Evolutionary conservation across 208 protist species (phyloP), one percentile per base, ranked within the genome.

Genomic region (Vickermania ingenoplastis): DNA sequence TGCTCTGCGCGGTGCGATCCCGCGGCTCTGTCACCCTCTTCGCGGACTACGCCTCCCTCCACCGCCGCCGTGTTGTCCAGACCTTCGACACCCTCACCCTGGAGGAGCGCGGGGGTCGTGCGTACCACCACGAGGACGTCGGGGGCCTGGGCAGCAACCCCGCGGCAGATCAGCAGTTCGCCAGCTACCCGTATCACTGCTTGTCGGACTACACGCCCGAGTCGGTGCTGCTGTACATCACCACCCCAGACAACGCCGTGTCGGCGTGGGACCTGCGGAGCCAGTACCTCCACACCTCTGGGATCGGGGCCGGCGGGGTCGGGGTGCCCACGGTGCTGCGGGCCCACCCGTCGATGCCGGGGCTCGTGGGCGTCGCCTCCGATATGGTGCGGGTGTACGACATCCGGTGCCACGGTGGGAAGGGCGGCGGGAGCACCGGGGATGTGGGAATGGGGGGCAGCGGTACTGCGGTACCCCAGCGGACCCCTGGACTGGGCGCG

Each of bases 1-100:
- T 94, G 36, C 69, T 94, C 25, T 94, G 87, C 57, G 73, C 67
- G 1, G 83, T 94, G 52, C 73, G 73, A 45, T 79, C 76, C 59
- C 79, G 73, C 7, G 87, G 87, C 4, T 67, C 74, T 1, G 83
- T 91, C 4, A 73, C 84, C 61, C 45, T 94, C 1, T 76, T 90
- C 53, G 67, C 70, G 4, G 68, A 63, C 52, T 87, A 86, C 59
- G 71, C 71, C 0, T 53, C 70, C 49, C 56, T 22, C 24, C 45
- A 51, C 31, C 59, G 60, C 0, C 66, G 79, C n/a, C 67, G 71
- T 7, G 82, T 77, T 21, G 25, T 59, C 13, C 69, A 69, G 7
- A 74, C 81, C 2, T 94, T 91, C 62, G 71, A 75, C 50, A 83
- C 83, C 17, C 59, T 55, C 14, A 31, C 41, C 2, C 41, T 55